Evolutionary conservation across 2,329 filamentous ascomycete genomes (phyloP).

Genomic region (Septoria petroselini): DNA sequence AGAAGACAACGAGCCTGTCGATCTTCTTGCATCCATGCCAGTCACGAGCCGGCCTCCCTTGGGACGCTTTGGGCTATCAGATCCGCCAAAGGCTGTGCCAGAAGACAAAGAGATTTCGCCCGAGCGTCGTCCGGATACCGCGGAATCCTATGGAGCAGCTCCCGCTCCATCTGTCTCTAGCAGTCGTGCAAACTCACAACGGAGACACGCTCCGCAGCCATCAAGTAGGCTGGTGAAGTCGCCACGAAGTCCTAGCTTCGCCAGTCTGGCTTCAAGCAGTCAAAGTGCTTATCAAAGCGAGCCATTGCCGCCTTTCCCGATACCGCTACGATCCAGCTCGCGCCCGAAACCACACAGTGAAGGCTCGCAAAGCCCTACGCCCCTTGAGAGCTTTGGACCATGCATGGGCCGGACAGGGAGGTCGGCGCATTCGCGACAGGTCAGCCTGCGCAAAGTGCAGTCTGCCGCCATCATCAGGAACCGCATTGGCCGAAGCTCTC

Average conservation of each 20-base stretch:
- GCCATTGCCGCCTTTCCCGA: slow-evolving; percentile 75
- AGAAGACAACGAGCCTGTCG: slow-evolving; percentile 29
- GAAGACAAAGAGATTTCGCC: slow-evolving; percentile 39
- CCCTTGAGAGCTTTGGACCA: slow-evolving; percentile 42
- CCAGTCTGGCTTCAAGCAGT: slow-evolving; percentile 47
- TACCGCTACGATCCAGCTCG: slow-evolving; percentile 84
- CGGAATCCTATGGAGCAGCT: slow-evolving; percentile 34
- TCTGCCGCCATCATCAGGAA: slow-evolving; percentile 71
- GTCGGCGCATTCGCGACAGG: slow-evolving; percentile 25
- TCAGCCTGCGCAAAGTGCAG: slow-evolving; percentile 72
- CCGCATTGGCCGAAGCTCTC: slow-evolving; percentile 56
- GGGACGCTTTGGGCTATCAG: slow-evolving; percentile 33
- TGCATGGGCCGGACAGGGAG: slow-evolving; percentile 22
- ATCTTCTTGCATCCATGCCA: slow-evolving; percentile 31
- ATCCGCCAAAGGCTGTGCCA: slow-evolving; percentile 37
- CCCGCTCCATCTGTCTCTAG: slow-evolving; percentile 36
- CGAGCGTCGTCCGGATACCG: slow-evolving; percentile 34
- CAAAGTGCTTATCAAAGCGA: slow-evolving; percentile 34
- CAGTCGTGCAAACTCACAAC: slow-evolving; percentile 32
- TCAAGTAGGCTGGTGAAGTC: slow-evolving; percentile 25
- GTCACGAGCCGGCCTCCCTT: slow-evolving; percentile 29
- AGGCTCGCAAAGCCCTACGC: slow-evolving; percentile 72
- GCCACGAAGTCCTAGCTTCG: slow-evolving; percentile 63
- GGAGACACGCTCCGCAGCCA: slow-evolving; percentile 21
- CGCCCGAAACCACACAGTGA: slow-evolving; percentile 70